Conservation (phyloP, 352 stramenopile species). For the Globisporangium iwayamae region DNA sequence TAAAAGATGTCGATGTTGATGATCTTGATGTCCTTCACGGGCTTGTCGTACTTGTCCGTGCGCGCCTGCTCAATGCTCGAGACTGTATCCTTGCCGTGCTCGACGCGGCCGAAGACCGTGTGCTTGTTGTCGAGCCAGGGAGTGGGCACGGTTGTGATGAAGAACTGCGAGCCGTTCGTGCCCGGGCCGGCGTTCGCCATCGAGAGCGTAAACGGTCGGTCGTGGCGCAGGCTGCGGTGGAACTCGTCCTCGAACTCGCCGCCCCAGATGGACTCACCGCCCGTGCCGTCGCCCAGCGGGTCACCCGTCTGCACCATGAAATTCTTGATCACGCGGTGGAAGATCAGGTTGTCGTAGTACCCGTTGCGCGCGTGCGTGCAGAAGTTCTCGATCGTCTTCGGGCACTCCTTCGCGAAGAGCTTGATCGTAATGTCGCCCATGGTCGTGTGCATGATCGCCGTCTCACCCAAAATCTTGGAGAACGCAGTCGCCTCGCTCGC, state of each 20-base stretch:
- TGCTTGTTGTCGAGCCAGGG: conserved; percentile 98
- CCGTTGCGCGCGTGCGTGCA: conserved; percentile 93
- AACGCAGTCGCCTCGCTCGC: conserved; percentile 61
- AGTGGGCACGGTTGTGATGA: conserved; percentile 98
- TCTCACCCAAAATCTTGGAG: conserved; percentile 57
- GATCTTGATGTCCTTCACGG: conserved; percentile 82
- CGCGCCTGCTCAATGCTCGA: conserved; percentile 93
- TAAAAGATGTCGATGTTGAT: conserved; percentile 88
- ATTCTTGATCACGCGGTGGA: conserved; percentile 99
- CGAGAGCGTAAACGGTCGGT: conserved; percentile 97
- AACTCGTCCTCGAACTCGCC: conserved; percentile 99
- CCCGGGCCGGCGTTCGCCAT: conserved; percentile 95
- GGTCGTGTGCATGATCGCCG: conserved; percentile 95
- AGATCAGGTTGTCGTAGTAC: conserved; percentile 99
- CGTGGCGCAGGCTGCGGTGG: conserved; percentile 91
- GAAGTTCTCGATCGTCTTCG: conserved; percentile 98
- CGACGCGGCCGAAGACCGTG: conserved; percentile 92
- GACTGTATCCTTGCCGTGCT: conserved; percentile 95
- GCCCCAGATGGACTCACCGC: conserved; percentile 98
- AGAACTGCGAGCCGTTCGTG: conserved; percentile 94
- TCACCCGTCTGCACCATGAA: conserved; percentile 98
- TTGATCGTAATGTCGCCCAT: conserved; percentile 98
- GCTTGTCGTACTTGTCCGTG: conserved; percentile 81
- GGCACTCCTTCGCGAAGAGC: conserved; percentile 94
- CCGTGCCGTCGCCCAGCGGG: conserved; percentile 95